Evolutionary conservation across 257 asterid species (phyloP).

Genomic region (Henckelia pumila): DNA sequence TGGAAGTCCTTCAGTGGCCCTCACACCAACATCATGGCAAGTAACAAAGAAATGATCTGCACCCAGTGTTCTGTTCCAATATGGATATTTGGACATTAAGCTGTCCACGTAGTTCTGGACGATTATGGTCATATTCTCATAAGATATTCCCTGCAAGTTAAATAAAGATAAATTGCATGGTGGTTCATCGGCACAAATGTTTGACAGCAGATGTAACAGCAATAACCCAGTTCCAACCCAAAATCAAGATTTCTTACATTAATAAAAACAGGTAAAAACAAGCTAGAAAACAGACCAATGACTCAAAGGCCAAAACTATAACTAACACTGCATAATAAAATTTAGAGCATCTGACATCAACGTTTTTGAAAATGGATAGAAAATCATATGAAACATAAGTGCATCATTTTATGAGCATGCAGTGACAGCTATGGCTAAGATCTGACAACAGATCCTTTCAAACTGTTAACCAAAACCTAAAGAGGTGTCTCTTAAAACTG

Average conservation of each 20-base stretch:
- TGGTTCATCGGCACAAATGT: constrained; percentile 4
- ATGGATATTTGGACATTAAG: constrained; percentile 74
- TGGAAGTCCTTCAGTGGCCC: constrained; percentile 98
- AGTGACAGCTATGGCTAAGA: too few relatives aligned
- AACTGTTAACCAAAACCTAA: too few relatives aligned
- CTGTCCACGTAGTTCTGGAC: constrained; percentile 80
- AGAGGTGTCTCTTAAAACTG: too few relatives aligned
- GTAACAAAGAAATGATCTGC: constrained; percentile 97
- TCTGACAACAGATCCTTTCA: too few relatives aligned
- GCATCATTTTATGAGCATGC: too few relatives aligned
- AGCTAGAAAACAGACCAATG: background rate
- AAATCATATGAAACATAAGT: too few relatives aligned
- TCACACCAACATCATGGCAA: constrained; percentile 98
- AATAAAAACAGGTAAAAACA: background rate
- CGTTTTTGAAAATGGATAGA: background rate
- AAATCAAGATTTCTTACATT: background rate
- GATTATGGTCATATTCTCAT: constrained; percentile 90
- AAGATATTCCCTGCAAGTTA: constrained; percentile 83
- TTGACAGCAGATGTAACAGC: constrained; percentile 11
- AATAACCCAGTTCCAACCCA: background rate
- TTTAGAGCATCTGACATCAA: too few relatives aligned
- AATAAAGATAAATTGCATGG: constrained; percentile 1
- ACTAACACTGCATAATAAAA: too few relatives aligned
- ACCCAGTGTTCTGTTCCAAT: constrained; percentile 97
- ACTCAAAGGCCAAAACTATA: background rate